Conservation (phyloP, 352 stramenopile genomes). For the Phytophthora citricola region DNA sequence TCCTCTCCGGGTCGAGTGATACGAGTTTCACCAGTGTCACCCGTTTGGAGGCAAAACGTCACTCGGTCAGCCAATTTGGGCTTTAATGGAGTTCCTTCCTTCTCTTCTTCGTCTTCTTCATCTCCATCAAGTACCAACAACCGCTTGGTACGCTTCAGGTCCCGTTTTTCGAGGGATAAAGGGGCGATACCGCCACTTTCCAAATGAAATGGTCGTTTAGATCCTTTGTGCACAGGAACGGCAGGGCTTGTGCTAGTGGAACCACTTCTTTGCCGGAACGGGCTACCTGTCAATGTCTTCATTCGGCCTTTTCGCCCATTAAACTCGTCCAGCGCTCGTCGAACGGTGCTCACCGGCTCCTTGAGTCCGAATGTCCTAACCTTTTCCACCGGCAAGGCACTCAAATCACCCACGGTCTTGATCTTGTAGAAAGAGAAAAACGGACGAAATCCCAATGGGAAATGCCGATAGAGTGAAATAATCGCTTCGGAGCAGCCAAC, state of each 20-base stretch:
- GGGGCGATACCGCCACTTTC: conserved; percentile 18
- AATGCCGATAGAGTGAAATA: conserved; percentile 51
- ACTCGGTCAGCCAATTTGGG: conserved; percentile 60
- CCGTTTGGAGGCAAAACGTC: conserved; percentile 56
- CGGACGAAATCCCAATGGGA: conserved; percentile 59
- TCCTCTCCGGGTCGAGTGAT: conserved; percentile 65
- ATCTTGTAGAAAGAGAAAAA: conserved; percentile 76
- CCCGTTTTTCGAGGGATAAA: conserved; percentile 39
- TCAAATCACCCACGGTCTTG: conserved; percentile 74
- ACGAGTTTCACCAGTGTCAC: conserved; percentile 41
- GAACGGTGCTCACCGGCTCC: conserved; percentile 58
- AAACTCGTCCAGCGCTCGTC: conserved; percentile 64
- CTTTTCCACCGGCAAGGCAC: conserved; percentile 49
- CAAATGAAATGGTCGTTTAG: conserved; percentile 43
- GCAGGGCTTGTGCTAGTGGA: conserved; percentile 26
- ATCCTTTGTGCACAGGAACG: conserved; percentile 29
- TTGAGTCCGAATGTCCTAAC: conserved; percentile 70
- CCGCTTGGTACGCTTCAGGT: conserved; percentile 55
- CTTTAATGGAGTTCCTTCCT: conserved; percentile 17
- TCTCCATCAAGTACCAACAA: conserved; percentile 41
- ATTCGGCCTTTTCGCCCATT: conserved; percentile 47
- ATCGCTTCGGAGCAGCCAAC: conserved; percentile 57
- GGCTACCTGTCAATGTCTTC: conserved; percentile 45
- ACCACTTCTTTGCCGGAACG: conserved; percentile 39
- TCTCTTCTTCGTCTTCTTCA: conserved; percentile 17